Base-by-base conservation (phyloP, 768 basidiomycete species). In the Tricholoma terreum region DNA sequence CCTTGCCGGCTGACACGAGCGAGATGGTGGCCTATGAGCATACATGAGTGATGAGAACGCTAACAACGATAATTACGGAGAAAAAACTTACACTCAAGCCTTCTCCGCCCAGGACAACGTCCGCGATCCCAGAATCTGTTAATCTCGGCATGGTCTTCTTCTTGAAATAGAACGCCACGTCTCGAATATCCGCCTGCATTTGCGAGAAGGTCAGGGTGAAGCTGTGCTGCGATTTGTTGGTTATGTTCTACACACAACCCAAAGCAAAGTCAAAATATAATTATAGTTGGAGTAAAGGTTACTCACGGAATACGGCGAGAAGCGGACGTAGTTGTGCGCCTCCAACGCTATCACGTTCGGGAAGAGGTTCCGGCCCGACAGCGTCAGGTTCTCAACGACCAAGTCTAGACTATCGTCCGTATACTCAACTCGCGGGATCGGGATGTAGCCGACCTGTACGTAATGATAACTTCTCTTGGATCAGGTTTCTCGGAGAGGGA, bases 371-470 rank as follows among this genome's bases (percentile, higher is more conserved):
- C 86, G 84, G 8, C 92, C 92, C 59, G 90, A 86, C 15, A 95
- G 79, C 1, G 90, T 89, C 33, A 98, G 81, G 71, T 96, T 98
- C 79, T 98, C 96, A 60, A 98, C 84, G 57, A 96, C 91, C 43
- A 97, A 81, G 64, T 97, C 95, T 58, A 95, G 74, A 6, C 79
- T 67, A 52, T 92, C 87, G 71, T 96, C 93, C 34, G 89, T 88
- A 75, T 97, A 98, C 72, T 97, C 95, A 68, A 94, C 84, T 34
- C 94, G 87, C 0, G 96, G 96, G 61, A 98, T 95, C 6, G 94
- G 94, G 54, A 95, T 68, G 64, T 92, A 89, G 19, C 87, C 88
- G 50, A 89, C 77, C 84, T 90, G 52, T 24, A 2, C 22, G 34
- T 8, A 2, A n/a, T 6, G 24, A 27, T 27, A 27, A 27, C 3